Base-by-base conservation (phyloP, 1,284 basidiomycete species). In the Ustilago tritici region DNA sequence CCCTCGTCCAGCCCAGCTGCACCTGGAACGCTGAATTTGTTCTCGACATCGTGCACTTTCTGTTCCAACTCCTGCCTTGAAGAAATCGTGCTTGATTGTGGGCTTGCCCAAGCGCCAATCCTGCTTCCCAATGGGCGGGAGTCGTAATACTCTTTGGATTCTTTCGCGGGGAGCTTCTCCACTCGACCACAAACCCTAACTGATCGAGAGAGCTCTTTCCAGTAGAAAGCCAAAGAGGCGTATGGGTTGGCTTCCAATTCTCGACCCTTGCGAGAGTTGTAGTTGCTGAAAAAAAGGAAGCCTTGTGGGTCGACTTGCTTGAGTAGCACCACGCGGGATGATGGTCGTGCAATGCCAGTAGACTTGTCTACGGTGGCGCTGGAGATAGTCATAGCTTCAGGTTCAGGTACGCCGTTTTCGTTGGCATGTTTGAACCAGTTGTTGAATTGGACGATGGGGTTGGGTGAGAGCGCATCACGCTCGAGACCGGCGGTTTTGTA, bases 241-340 rank as follows among this genome's bases (percentile, higher is more conserved):
- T 92, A 89, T 0, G 82, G 84, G 41, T 86, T 95, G 47, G 88
- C 89, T 3, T 86, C 74, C 52, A 99, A 89, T 87, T 98, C 97
- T 40, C 88, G 85, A 2, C 93, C 94, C 88, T 99, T 99, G 74
- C 95, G 91, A 19, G 94, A 96, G 41, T 90, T 90, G 88, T 99
- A 99, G 88, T 99, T 99, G 41, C 95, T 96, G 89, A 91, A 99
- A 88, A 98, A 98, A 62, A 96, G 90, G 88, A 99, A 98, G 41
- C 95, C 84, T 11, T 57, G 15, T 8, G 76, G 53, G 83, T 95
- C 80, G 15, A 81, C 91, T 82, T 94, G 91, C 87, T 98, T 98
- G 83, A 98, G 91, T 74, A 98, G 91, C 57, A 98, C 95, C 83
- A 94, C 90, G 72, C 95, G 92, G 4, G 93, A 91, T 12, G 93